Conservation (phyloP, 2,329 filamentous ascomycete genomes). For the Botrytis byssoidea region DNA sequence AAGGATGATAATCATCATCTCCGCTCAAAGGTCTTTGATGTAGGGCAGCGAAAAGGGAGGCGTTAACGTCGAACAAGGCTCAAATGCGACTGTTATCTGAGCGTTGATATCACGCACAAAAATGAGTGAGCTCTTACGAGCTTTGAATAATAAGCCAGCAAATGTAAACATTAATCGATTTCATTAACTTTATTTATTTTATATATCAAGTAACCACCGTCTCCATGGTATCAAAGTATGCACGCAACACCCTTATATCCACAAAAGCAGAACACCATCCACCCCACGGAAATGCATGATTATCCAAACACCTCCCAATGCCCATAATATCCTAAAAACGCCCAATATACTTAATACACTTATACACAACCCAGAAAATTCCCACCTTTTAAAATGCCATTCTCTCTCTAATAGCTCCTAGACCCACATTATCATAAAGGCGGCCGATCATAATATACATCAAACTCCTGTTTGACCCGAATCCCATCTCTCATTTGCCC, state of each 20-base stretch:
- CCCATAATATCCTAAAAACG: neutral
- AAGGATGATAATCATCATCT: neutral
- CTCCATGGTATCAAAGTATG: conserved; percentile 8
- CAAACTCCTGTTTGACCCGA: conserved; percentile 10
- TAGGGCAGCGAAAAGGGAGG: neutral
- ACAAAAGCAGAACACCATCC: neutral
- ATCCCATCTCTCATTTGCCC: neutral
- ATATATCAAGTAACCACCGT: neutral
- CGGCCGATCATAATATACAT: conserved; percentile 14
- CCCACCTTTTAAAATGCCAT: neutral
- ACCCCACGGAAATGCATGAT: neutral
- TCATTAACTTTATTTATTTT: neutral
- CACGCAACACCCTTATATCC: neutral
- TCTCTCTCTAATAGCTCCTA: neutral
- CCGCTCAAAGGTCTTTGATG: neutral
- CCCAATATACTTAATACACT: conserved; percentile 3
- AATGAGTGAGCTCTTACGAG: neutral
- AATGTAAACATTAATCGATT: neutral
- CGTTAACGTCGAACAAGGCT: neutral
- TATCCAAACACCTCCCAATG: conserved; percentile 7
- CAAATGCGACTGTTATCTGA: neutral
- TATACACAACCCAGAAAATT: neutral
- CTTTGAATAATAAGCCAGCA: neutral
- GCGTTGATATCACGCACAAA: neutral
- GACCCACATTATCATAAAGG: neutral